Evolutionary conservation across 805 yeast genomes (phyloP).

Genomic region (Metschnikowia cubensis): DNA sequence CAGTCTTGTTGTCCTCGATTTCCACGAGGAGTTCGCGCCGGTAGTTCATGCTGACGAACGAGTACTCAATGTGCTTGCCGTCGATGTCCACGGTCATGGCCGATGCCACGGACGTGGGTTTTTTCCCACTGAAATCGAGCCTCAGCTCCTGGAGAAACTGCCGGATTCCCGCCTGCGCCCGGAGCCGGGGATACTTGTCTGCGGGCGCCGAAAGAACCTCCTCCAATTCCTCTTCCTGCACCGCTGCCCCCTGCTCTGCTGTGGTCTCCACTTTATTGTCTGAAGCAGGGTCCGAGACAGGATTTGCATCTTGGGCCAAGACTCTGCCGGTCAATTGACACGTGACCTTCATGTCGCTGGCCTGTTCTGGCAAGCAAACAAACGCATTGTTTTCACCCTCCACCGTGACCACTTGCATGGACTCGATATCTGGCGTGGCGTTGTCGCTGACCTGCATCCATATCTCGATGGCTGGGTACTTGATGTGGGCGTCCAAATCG

Average conservation of each 20-base stretch:
- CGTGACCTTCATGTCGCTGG: constrained; percentile 44
- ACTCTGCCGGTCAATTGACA: constrained; percentile 36
- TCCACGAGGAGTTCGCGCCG: constrained; percentile 43
- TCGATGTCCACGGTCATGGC: constrained; percentile 34
- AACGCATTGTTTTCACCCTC: constrained; percentile 42
- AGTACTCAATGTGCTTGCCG: constrained; percentile 40
- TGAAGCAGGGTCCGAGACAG: too few species aligned
- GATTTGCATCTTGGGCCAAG: constrained; percentile 7
- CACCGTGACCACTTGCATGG: constrained; percentile 41
- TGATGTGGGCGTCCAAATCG: constrained; percentile 18
- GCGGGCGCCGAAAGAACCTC: constrained; percentile 20
- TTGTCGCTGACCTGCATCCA: constrained; percentile 46
- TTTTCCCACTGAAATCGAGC: constrained; percentile 40
- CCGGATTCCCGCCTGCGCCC: constrained; percentile 40
- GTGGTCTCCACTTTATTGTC: too few species aligned
- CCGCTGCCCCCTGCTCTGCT: constrained; percentile 6
- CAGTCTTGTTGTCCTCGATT: constrained; percentile 27
- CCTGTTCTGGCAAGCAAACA: constrained; percentile 39
- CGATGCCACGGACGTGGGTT: constrained; percentile 35
- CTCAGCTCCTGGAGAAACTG: constrained; percentile 34
- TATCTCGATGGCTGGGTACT: constrained; percentile 53
- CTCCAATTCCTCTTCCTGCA: background rate
- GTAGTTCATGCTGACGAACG: constrained; percentile 41
- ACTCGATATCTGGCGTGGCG: constrained; percentile 33
- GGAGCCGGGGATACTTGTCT: constrained; percentile 26